Conservation (phyloP, 2,329 filamentous ascomycete species). For the Microsporum ferrugineum region DNA sequence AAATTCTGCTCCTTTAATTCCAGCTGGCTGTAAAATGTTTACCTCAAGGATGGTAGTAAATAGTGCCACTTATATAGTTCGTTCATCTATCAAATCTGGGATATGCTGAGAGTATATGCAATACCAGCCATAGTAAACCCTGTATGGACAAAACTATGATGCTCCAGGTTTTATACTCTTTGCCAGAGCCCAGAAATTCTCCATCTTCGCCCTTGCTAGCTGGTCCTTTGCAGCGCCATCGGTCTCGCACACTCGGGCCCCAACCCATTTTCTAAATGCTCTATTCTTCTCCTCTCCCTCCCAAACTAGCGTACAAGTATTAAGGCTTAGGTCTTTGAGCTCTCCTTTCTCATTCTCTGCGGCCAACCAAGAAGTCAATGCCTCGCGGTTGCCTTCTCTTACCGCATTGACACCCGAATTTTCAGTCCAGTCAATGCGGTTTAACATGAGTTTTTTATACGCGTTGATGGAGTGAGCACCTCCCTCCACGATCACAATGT, state of each 20-base stretch:
- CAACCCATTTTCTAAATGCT: slow-evolving; percentile 77
- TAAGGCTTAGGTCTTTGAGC: slow-evolving; percentile 68
- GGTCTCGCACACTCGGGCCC: slow-evolving; percentile 74
- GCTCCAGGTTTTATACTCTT: slow-evolving; percentile 47
- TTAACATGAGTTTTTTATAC: slow-evolving; percentile 87
- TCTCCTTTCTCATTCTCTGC: slow-evolving; percentile 67
- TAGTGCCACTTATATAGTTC: no score
- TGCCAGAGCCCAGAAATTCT: slow-evolving; percentile 87
- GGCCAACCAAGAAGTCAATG: slow-evolving; percentile 60
- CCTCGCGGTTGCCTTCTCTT: slow-evolving; percentile 48
- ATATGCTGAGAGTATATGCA: not conserved
- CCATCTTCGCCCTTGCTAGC: slow-evolving; percentile 71
- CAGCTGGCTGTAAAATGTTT: no score
- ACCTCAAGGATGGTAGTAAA: no score
- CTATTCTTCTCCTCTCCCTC: slow-evolving; percentile 77
- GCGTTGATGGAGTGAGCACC: slow-evolving; percentile 69
- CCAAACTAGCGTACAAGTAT: slow-evolving; percentile 75
- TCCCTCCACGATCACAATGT: slow-evolving; percentile 82
- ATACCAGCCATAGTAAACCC: no score
- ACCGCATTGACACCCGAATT: slow-evolving; percentile 57
- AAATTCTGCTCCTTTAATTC: not conserved
- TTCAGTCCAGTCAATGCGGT: slow-evolving; percentile 90
- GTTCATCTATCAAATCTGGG: not conserved
- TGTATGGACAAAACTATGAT: not conserved
- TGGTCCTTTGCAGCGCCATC: slow-evolving; percentile 78